Base-by-base conservation (phyloP, 2,329 filamentous ascomycete genomes). In the Stachybotrys echinatus region DNA sequence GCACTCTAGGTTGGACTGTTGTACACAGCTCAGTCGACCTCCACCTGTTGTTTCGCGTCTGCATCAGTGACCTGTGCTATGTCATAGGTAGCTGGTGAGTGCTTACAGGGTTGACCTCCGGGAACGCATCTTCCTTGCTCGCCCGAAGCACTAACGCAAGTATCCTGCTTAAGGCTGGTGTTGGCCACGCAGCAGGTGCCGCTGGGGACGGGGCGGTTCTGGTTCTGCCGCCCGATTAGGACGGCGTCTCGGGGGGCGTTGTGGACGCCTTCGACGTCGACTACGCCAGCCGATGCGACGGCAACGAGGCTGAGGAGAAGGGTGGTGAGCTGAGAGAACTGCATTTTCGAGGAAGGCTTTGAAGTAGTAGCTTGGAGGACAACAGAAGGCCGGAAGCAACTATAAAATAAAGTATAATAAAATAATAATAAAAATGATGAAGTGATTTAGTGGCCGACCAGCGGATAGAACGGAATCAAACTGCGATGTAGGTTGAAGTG, bases 161-260 rank as follows among this genome's bases (percentile, higher is more conserved):
- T 53, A 53, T 70, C 67, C 55, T 70, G 63, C 64, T 70, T 70
- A 42, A 68, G 52, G 51, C 52, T 64, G 5, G 59, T 65, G 52
- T 62, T 62, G 52, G 63, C 59, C 17, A 67, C 59, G 54, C 67
- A 70, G 62, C 67, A 70, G 31, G 54, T 54, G 37, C 67, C 67
- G 23, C 42, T 58, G 23, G 67, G 63, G 12, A 67, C 62, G 14
- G 66, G 66, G 17, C 67, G 61, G 58, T 62, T 59, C 40, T 48
- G 58, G 58, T 70, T 70, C 55, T 67, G 65, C 44, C 61, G 63
- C 21, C 52, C 50, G 47, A 64, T 42, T 18, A 42, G 39, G 39
- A 42, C 39, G 12, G 39, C 39, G 19, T 42, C 39, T 8, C 39
- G 39, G 19, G 39, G 39, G 18, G 39, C 39, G 39, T 42, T 42